Evolutionary conservation across 805 yeast genomes (phyloP), one percentile per base, ranked within the genome.

Genomic region (Ogataea angusta): DNA sequence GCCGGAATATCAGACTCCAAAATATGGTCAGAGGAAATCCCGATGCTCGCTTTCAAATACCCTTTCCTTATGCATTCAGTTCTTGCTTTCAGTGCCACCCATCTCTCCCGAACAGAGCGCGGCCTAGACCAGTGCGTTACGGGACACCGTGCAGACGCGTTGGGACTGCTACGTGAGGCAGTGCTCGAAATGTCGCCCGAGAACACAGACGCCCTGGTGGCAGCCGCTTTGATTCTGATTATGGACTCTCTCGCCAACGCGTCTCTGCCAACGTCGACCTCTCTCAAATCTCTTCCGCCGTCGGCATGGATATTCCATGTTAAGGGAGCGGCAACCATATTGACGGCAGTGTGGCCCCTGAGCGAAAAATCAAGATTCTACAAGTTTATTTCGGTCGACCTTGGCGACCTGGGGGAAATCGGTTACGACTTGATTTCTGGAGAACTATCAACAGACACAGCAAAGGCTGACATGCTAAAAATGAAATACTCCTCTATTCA

Each of bases 251-350:
- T 88, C 49, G 97, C 97, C 3, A 90, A 90, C 62, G 97, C 96
- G 0, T 77, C 82, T 2, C 67, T 75, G 34, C 95, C 78, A 32
- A 56, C 69, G 2, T 60, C 68, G 6, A 60, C 66, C 2, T 66
- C 76, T 5, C 70, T 79, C 3, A 76, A 75, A 49, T 81, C 89
- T 2, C 63, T 89, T 42, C 95, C 96, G 1, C 90, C 97, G 2
- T 81, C 93, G 3, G 95, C 97, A 0, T 91, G 98, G 98, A 81
- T 91, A 42, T 93, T 87, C 69, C 97, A 91, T 56, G 96, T 91
- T 10, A 85, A 93, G 53, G 98, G 97, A 23, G 96, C 97, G 0
- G 96, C 96, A 5, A 90, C 97, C 0, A 91, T 91, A 39, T 69
- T 91, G 36, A 85, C 96, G 2, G 95, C 96, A 1, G 96, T 90